Evolutionary conservation across 2,329 filamentous ascomycete genomes (phyloP), one percentile per base, ranked within the genome.

Genomic region (Pseudogymnoascus sp.): DNA sequence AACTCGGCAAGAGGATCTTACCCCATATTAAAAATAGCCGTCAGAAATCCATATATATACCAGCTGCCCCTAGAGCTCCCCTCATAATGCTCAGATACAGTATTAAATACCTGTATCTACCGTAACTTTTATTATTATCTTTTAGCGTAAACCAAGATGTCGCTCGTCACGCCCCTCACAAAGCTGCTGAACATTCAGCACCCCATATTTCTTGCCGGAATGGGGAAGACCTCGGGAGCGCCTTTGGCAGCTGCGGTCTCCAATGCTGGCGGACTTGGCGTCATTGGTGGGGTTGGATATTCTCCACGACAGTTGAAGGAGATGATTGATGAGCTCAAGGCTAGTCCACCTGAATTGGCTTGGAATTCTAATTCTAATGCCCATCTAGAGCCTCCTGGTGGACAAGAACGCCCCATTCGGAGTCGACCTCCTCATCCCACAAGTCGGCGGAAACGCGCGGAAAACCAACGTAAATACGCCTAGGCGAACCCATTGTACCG

Each of bases 141-240:
- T 53, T 53, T 53, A 53, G 9, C 28, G 47, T 53, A 53, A 53
- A 18, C 18, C 35, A 63, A 75, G 92, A 90, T 93, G 80, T 82
- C 90, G 80, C 88, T 99, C 76, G 90, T 89, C 72, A 97, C 94
- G 60, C 86, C 90, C 67, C 81, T 92, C 71, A 99, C 94, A 69
- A 93, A 97, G 83, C 89, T 97, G 66, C 89, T 99, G 78, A 90
- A 90, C 81, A 97, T 99, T 84, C 90, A 96, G 75, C 94, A 99
- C 78, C 94, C 94, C 63, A 81, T 99, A 73, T 81, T 99, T 71
- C 87, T 99, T 64, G 94, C 94, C 69, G 94, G 94, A 75, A 99
- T 99, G 94, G 97, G 97, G 82, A 94, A 97, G 65, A 94, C 94
- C 62, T 94, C 94, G 63, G 94, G 94, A 58, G 94, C 94, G 61